Evolutionary conservation across 768 basidiomycete genomes (phyloP), one percentile per base, ranked within the genome.

Genomic region (Panaeolus papilionaceus): DNA sequence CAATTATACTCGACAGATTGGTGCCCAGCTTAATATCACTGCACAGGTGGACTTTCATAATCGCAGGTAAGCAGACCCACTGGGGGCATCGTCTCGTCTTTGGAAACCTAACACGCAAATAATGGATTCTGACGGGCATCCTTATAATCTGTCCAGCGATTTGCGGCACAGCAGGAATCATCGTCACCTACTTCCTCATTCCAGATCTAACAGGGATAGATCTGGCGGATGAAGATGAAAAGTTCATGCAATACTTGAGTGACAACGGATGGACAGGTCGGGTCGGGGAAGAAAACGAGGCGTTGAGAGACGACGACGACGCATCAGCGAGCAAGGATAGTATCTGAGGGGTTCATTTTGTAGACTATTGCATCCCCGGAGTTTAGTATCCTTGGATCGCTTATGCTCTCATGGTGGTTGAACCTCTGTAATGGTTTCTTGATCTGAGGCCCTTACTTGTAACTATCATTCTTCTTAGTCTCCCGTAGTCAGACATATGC

Each of bases 181-280:
- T 89, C 28, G 82, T 91, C 66, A 88, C 91, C 1, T 91, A 87
- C 72, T 87, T 90, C 77, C 89, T 88, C 75, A 83, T 90, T 3
- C 88, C 89, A 33, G 88, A 90, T 71, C 86, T 87, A 84, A 89
- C 88, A 20, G 86, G 88, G 0, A 79, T 86, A 4, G 90, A 92
- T 74, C 82, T 92, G 8, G 85, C 84, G 3, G 88, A 88, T 10
- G 90, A 91, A 73, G 91, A 92, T 71, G 81, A 77, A n/a, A 85
- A 82, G 64, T 91, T 91, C 73, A 79, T 88, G 76, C 74, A 81
- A 67, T 92, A 86, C 74, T 79, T 92, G 39, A 76, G 79, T 6
- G 86, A 82, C 1, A 86, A 91, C 71, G 91, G 89, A 12, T 92
- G 90, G 89, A 76, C 84, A 66, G 89, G 90, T 16, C 78, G 83